A percentile compares a stretch with the other conserved stretches of the same genome.
phyloP scores from a whole-genome alignment of 495 filamentous ascomycete genomes.

The Hyaloscypha variabilis region DNA sequence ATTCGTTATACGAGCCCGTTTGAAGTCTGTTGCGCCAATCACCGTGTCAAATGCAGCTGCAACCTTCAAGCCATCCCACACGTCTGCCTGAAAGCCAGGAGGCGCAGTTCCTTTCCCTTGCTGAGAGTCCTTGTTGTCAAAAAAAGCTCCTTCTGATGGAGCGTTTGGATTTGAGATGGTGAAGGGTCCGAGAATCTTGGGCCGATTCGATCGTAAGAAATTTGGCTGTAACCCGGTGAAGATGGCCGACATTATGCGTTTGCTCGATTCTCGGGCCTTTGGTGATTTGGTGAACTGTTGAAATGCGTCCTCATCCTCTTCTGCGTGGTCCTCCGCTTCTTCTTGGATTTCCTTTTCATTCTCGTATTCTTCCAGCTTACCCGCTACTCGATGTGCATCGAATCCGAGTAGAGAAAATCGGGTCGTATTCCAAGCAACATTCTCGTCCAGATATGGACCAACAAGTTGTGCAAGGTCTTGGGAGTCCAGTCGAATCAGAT shows the following conservation, averaged over 20 bases:
- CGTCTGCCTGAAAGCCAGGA: background rate
- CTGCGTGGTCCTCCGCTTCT: constrained; percentile 8
- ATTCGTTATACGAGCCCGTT: constrained; percentile 35
- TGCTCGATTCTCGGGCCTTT: background rate
- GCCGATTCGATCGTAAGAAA: background rate
- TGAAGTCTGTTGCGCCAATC: constrained; percentile 28
- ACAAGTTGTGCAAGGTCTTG: constrained; percentile 80
- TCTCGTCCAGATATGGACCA: constrained; percentile 72
- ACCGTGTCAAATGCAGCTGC: constrained; percentile 33
- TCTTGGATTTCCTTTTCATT: constrained; percentile 29
- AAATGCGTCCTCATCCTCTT: background rate
- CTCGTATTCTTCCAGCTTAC: constrained; percentile 32
- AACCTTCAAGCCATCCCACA: constrained; percentile 41
- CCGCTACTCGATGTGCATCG: constrained; percentile 36
- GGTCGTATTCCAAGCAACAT: constrained; percentile 43
- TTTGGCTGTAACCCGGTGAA: background rate
- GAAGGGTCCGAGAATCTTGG: background rate
- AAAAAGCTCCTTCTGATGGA: background rate
- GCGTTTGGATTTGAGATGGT: background rate
- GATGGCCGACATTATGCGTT: background rate
- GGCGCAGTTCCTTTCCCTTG: background rate
- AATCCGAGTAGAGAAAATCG: constrained; percentile 65
- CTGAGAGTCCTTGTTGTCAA: background rate
- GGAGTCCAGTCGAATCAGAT: constrained; percentile 76
- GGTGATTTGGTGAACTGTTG: background rate